These are phyloP conservation scores for Candida succiphila DNA, from an alignment of 805 yeast species.

Conservation along the genomic window DNA sequence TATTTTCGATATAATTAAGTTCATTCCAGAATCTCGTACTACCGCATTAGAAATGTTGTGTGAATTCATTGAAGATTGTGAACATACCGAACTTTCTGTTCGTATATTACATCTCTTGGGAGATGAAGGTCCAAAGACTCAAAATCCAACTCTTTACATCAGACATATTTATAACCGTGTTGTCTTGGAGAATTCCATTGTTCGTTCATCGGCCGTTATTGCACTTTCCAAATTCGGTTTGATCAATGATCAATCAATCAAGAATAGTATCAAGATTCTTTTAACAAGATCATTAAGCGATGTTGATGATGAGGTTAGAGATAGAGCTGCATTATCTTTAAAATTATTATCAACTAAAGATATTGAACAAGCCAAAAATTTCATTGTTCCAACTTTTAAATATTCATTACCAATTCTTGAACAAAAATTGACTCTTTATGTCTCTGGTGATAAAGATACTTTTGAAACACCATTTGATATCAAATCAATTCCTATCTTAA, in stretches of 20 bases:
- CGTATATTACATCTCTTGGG: conserved; percentile 88
- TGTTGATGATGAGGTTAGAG: conserved; percentile 94
- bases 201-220: conserved; percentile 91
- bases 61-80: conserved; percentile 98
- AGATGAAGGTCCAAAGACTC: conserved; percentile 83
- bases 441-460: conserved; percentile 39
- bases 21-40: conserved; percentile 76
- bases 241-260: conserved; percentile 57
- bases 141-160: conserved; percentile 82
- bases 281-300: conserved; percentile 80
- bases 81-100: conserved; percentile 88
- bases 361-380: conserved; percentile 30
- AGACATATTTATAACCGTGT: conserved; percentile 96
- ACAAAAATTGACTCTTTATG: conserved; percentile 61
- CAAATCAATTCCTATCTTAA: conserved; percentile 49
- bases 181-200: conserved; percentile 89
- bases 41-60: conserved; percentile 80
- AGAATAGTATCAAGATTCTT: conserved; percentile 62
- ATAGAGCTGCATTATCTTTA: conserved; percentile 84
- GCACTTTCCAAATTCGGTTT: conserved; percentile 88
- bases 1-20: conserved; percentile 80
- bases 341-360: conserved; percentile 42
- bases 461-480: conserved; percentile 61
- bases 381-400: conserved; percentile 56
- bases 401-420: conserved; percentile 76